Evolutionary conservation across 1,284 basidiomycete species (phyloP).

Genomic region (Microbotryum saponariae): DNA sequence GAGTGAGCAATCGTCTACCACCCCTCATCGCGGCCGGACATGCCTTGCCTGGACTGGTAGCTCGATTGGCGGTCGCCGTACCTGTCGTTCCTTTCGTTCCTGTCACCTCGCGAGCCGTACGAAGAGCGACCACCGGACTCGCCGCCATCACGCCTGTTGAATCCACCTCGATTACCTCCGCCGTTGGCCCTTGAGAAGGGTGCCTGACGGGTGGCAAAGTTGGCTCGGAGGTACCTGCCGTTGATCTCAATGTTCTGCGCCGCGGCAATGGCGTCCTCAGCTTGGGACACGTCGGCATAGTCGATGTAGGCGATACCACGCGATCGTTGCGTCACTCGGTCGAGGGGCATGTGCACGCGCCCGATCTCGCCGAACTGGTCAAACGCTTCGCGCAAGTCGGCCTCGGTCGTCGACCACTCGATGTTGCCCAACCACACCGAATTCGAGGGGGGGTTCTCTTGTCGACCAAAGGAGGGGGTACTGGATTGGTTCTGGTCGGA

Average conservation of each 20-base stretch:
- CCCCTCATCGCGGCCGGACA: no score
- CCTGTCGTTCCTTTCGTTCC: no score
- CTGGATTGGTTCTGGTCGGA: conserved; percentile 39
- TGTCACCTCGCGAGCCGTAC: no score
- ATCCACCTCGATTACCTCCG: no score
- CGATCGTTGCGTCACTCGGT: conserved; percentile 76
- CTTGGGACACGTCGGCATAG: conserved; percentile 68
- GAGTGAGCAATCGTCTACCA: no score
- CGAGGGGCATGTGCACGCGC: conserved; percentile 81
- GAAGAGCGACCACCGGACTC: no score
- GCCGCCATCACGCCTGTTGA: no score
- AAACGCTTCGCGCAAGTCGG: conserved; percentile 82
- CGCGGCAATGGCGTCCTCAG: conserved; percentile 67
- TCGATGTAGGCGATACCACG: conserved; percentile 98
- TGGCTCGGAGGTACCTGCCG: not conserved
- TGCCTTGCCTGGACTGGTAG: no score
- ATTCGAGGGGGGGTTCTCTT: conserved; percentile 50
- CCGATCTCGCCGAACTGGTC: conserved; percentile 66
- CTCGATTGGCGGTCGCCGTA: no score
- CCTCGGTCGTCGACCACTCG: conserved; percentile 69
- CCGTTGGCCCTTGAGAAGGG: no score
- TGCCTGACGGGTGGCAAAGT: not conserved
- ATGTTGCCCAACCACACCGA: conserved; percentile 88
- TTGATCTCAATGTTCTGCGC: conserved; percentile 25
- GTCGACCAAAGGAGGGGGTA: conserved; percentile 31